phyloP scores from a whole-genome alignment of 78 protist genomes.

The Parvularia atlantis region DNA sequence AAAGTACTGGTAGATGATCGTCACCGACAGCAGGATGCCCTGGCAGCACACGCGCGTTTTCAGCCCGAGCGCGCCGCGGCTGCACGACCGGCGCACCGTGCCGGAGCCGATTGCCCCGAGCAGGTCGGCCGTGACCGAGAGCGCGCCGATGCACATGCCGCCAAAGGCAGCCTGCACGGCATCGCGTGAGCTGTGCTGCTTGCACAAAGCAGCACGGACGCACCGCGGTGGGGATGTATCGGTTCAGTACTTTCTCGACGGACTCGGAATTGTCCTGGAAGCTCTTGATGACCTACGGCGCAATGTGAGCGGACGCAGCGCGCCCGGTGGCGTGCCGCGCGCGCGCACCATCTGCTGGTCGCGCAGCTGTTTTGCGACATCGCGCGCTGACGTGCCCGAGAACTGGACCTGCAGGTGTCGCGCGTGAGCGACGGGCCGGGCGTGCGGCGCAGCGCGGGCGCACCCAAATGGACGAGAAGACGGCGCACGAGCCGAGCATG shows the following conservation, averaged over 20 bases:
- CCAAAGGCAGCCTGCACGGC: slow-evolving; percentile 99
- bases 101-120: slow-evolving; percentile 93
- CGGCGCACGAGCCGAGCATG: slow-evolving; percentile 92
- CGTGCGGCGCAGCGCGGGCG: too few relatives aligned
- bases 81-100: too few relatives aligned
- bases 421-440: too few relatives aligned
- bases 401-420: too few relatives aligned
- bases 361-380: slow-evolving; percentile 88
- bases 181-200: too few relatives aligned
- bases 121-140: slow-evolving; percentile 95
- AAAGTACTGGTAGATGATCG: slow-evolving; percentile 94
- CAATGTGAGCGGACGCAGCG: too few relatives aligned
- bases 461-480: slow-evolving; percentile 94
- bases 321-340: too few relatives aligned
- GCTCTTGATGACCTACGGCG: too few relatives aligned
- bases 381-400: slow-evolving; percentile 87
- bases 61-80: too few relatives aligned
- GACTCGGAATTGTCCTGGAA: too few relatives aligned
- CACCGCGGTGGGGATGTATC: slow-evolving; percentile 99
- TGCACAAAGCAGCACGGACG: too few relatives aligned
- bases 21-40: slow-evolving; percentile 99
- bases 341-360: slow-evolving; percentile 74
- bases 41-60: too few relatives aligned
- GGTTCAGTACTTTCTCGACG: slow-evolving; percentile 67
- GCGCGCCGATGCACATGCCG: slow-evolving; percentile 98